Evolutionary conservation across 352 stramenopile species (phyloP), one percentile per base, ranked within the genome.

Genomic region (Phytophthora fragariaefolia): DNA sequence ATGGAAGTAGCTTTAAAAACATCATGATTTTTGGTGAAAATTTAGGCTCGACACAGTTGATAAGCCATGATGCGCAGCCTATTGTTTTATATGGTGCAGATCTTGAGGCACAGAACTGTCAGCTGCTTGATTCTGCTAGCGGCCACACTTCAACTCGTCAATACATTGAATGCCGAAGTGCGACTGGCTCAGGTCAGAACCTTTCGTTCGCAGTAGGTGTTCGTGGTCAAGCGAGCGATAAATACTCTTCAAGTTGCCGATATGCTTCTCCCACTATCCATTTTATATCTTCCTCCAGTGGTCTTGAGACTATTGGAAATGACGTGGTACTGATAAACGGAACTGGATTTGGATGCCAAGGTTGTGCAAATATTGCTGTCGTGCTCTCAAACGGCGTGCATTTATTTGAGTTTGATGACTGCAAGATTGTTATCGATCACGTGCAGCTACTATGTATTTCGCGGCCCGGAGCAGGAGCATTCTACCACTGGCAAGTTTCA

Each of bases 21-120:
- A 68, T 90, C 23, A 42, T 79, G 8, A 36, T 90, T 24, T 74
- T 72, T 32, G 82, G 82, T 7, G 42, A 69, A 7, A 87, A 88
- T 32, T 67, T 90, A 24, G 82, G 82, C 0, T 67, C 62, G 4
- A 9, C 27, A 6, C 40, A 46, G 3, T 56, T 82, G 6, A 5
- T 27, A 10, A 24, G 56, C 3, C 48, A 46, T 23, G 58, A 76
- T 8, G 42, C 62, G 9, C 69, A 57, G 15, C 59, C 58, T 13
- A 15, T 47, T 0, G 73, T 87, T 20, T 8, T 70, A 1, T 88
- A 90, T 51, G 79, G 79, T 20, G 43, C 47, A 8, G 74, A 80
- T 12, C 64, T 80, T 27, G 26, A 71, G 18, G 73, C 77, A 4
- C 30, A 68, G 17, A 64, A 65, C 42, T 88, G 79, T 56, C 28